These are phyloP conservation scores for Ramichloridium luteum DNA, from an alignment of 2,329 filamentous ascomycete genomes.

Conservation along the genomic window DNA sequence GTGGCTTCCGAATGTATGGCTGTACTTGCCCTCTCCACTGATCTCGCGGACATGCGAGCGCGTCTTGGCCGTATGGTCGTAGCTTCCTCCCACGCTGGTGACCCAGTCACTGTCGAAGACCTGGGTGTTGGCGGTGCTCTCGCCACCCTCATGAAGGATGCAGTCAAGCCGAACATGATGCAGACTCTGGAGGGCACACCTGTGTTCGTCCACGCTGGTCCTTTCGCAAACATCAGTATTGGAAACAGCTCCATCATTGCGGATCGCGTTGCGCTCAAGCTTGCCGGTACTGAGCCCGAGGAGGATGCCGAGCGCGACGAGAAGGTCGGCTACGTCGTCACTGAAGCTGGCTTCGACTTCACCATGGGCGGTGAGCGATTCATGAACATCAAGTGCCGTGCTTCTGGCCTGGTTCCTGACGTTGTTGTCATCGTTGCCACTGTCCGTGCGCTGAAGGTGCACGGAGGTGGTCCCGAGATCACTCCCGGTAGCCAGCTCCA, in stretches of 20 bases:
- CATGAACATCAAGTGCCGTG: constrained; percentile 99
- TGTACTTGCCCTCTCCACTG: constrained; percentile 84
- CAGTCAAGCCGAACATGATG: constrained; percentile 98
- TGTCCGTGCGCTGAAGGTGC: constrained; percentile 89
- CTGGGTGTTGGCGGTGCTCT: constrained; percentile 85
- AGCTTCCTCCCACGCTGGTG: constrained; percentile 70
- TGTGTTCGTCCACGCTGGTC: constrained; percentile 92
- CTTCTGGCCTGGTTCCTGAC: constrained; percentile 83
- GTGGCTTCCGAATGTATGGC: constrained; percentile 98
- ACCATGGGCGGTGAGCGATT: constrained; percentile 99
- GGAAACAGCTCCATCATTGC: constrained; percentile 91
- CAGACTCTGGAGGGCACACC: constrained; percentile 94
- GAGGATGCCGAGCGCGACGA: constrained; percentile 57
- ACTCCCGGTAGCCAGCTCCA: constrained; percentile 73
- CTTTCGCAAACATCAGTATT: constrained; percentile 97
- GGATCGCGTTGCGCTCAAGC: constrained; percentile 89
- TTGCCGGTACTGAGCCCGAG: constrained; percentile 84
- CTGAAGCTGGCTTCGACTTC: constrained; percentile 96
- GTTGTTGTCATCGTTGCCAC: constrained; percentile 92
- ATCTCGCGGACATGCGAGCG: constrained; percentile 78
- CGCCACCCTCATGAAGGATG: constrained; percentile 91
- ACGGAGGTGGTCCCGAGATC: constrained; percentile 92
- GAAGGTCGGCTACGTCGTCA: constrained; percentile 87
- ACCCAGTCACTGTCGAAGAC: constrained; percentile 92
- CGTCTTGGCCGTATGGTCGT: constrained; percentile 92